These are phyloP conservation scores for Austroboletus eburneus DNA, from an alignment of 768 basidiomycete species.

Conservation along the genomic window DNA sequence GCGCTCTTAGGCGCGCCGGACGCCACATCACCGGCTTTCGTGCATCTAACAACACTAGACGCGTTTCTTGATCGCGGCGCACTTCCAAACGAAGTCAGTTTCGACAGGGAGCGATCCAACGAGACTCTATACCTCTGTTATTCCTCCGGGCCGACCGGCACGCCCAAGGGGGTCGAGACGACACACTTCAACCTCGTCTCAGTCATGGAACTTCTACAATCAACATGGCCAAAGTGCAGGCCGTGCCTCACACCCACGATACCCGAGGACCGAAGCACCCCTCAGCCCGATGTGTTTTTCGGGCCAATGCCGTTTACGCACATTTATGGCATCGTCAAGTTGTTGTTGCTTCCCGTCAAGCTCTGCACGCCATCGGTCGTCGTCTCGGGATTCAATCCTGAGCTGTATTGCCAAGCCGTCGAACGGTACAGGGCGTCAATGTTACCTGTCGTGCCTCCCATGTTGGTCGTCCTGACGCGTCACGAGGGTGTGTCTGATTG, in stretches of 20 bases:
- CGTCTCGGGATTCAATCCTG: constrained; percentile 69
- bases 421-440: constrained; percentile 59
- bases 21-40: constrained; percentile 33
- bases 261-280: background rate
- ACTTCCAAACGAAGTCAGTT: constrained; percentile 49
- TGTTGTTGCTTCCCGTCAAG: constrained; percentile 54
- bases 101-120: constrained; percentile 46
- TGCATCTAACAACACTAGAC: constrained; percentile 38
- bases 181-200: constrained; percentile 67
- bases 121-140: constrained; percentile 69
- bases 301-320: constrained; percentile 63
- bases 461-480: constrained; percentile 71
- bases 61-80: constrained; percentile 50
- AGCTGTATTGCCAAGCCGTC: constrained; percentile 59
- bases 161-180: constrained; percentile 71
- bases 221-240: constrained; percentile 40
- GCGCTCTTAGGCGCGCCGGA: constrained; percentile 44
- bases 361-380: constrained; percentile 51
- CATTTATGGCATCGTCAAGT: constrained; percentile 54
- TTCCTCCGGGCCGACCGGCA: constrained; percentile 67
- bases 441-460: constrained; percentile 71
- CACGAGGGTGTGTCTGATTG: constrained; percentile 47
- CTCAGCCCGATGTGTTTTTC: constrained; percentile 45
- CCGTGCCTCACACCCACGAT: constrained; percentile 22
- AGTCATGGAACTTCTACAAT: constrained; percentile 47